Evolutionary conservation across 192 early-diverging fungal species (phyloP).

Genomic region (Phycomyces blakesleeanus): DNA sequence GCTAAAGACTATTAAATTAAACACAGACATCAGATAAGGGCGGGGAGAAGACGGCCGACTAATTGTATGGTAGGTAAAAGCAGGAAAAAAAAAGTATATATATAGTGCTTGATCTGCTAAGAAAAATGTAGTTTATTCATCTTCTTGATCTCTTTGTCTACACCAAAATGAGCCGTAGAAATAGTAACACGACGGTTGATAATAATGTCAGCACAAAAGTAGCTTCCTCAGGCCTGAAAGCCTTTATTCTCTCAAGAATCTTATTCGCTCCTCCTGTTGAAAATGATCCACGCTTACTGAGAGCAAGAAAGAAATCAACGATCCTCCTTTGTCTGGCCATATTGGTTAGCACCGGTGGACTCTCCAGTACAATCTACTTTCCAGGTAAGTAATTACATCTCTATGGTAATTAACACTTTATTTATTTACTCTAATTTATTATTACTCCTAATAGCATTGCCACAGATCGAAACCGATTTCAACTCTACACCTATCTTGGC

Average conservation of each 20-base stretch:
- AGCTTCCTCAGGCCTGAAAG: no score
- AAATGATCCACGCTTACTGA: slow-evolving; percentile 9
- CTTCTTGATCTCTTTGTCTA: no score
- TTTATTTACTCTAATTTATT: background rate
- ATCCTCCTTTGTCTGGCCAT: slow-evolving; percentile 11
- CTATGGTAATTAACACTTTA: background rate
- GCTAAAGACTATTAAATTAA: no score
- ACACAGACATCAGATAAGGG: no score
- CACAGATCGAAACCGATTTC: slow-evolving; percentile 31
- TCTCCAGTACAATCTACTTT: slow-evolving; percentile 14
- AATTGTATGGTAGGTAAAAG: no score
- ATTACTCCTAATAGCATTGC: background rate
- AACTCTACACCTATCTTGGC: slow-evolving; percentile 29
- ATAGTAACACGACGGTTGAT: no score
- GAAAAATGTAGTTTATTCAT: no score
- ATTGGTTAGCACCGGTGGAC: background rate
- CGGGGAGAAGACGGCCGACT: no score
- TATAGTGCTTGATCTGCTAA: no score
- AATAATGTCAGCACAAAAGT: no score
- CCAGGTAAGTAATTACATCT: background rate
- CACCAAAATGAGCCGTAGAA: no score
- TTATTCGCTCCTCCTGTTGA: slow-evolving; percentile 7
- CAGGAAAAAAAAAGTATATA: no score
- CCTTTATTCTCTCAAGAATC: slow-evolving; percentile 3
- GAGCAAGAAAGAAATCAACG: slow-evolving; percentile 1